Evolutionary conservation across 176 grass and related monocot genomes (phyloP).

Genomic region (Melocanna baccifera): DNA sequence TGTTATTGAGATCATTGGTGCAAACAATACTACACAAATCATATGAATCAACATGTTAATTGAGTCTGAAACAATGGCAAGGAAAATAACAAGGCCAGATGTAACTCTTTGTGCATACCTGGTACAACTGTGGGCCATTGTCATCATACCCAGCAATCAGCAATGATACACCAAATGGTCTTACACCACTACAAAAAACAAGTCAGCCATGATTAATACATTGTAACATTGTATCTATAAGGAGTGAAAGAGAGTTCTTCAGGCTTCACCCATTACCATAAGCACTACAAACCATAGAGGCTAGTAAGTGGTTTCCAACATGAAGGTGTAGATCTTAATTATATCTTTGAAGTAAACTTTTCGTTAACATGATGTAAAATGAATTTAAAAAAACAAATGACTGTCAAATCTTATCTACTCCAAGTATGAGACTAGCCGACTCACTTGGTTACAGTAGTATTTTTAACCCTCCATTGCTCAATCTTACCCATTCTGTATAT

Average conservation of each 20-base stretch:
- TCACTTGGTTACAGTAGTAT: not conserved
- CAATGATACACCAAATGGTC: slow-evolving; percentile 92
- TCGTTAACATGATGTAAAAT: not conserved
- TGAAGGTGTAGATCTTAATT: not conserved
- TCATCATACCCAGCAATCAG: slow-evolving; percentile 94
- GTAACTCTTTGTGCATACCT: slow-evolving; percentile 46
- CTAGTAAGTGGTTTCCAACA: not conserved
- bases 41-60: not conserved
- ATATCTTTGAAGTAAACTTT: slow-evolving; percentile 7
- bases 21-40: not conserved
- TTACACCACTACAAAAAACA: slow-evolving; percentile 76
- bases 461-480: not conserved
- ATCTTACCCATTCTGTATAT: not conserved
- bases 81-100: not conserved
- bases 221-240: slow-evolving; percentile 16
- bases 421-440: not conserved
- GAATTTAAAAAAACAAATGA: not conserved
- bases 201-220: slow-evolving; percentile 9
- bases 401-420: not conserved
- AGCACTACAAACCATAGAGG: not conserved
- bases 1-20: not conserved
- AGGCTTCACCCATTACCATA: not conserved
- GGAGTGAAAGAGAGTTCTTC: not conserved
- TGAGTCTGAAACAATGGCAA: not conserved
- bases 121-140: slow-evolving; percentile 90